Base-by-base conservation (phyloP, 1,284 basidiomycete species). In the Albatrellus sp. region DNA sequence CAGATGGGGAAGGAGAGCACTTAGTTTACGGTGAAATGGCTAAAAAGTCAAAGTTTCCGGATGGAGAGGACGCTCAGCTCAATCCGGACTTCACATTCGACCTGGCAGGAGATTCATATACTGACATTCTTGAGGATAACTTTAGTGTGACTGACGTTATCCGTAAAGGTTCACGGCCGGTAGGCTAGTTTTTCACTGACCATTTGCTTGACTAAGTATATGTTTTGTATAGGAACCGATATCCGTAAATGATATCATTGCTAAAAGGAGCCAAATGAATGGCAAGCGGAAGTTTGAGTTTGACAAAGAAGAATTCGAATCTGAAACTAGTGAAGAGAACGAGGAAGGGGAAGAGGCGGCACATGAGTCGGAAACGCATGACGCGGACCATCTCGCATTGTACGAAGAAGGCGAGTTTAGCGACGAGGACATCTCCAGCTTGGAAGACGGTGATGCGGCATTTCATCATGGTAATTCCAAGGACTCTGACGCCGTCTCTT, bases 191-290 rank as follows among this genome's bases (percentile, higher is more conserved):
- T 41, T 42, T 32, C 28, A 17, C 46, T 40, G 40, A 37, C 36
- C 42, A 28, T 47, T 19, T 38, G 41, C 46, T 52, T 50, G 42
- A 42, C 43, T 30, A 43, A 48, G 37, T 29, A 4, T 24, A 24
- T 24, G 4, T 24, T 24, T 24, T 24, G 33, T 14, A 35, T 48
- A 89, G 83, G 69, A 76, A 56, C 80, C 84, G 12, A 76, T 96
- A 40, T 90, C 85, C 37, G 82, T 97, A 9, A 89, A 96, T 63
- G 90, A 96, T 57, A 96, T 94, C 52, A 91, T 93, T 55, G 80
- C 79, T 39, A 70, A 81, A 46, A 69, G 82, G 46, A 75, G 68
- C 45, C 66, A 57, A 51, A 51, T 55, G 49, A 58, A 59, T 36
- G 63, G 63, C 29, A 84, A 86, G 59, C 69, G 78, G 46, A 85